Evolutionary conservation across 495 filamentous ascomycete species (phyloP).

Genomic region (Bombardia bombarda): DNA sequence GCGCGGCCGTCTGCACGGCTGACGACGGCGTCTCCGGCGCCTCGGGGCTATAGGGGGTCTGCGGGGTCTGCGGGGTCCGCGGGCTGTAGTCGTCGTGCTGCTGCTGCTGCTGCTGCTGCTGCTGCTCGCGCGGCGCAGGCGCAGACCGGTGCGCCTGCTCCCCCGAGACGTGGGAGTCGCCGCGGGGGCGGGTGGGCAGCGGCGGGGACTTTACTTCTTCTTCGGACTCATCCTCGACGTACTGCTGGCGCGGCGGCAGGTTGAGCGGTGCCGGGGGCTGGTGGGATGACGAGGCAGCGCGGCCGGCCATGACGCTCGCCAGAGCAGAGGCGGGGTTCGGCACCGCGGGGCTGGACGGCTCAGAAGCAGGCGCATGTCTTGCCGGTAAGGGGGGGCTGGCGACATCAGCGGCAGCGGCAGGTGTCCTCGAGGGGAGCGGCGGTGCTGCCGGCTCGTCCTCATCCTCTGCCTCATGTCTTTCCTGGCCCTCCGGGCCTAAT

Average conservation of each 20-base stretch:
- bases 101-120: conserved; percentile 6
- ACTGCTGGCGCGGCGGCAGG: conserved; percentile 12
- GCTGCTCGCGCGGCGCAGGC: conserved; percentile 8
- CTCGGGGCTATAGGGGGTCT: too few relatives aligned
- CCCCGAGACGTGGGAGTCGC: conserved; percentile 46
- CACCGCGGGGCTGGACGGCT: conserved; percentile 25
- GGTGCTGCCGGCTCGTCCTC: conserved; percentile 19
- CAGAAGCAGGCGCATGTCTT: conserved; percentile 21
- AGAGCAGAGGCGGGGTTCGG: conserved; percentile 64
- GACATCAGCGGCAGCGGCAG: conserved; percentile 23
- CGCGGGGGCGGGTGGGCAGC: conserved; percentile 62
- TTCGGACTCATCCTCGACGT: conserved; percentile 24
- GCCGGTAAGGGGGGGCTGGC: conserved; percentile 27
- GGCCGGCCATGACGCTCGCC: conserved; percentile 60
- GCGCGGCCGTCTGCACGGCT: conserved; percentile 22
- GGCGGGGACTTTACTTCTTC: conserved; percentile 31
- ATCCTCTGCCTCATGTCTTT: conserved; percentile 33
- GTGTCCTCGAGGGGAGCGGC: conserved; percentile 21
- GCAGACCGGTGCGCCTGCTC: conserved; percentile 42
- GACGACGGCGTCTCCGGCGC: conserved; percentile 7
- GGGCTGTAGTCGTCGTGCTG: conserved; percentile 19
- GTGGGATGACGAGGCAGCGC: conserved; percentile 14
- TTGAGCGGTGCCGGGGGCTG: conserved; percentile 15
- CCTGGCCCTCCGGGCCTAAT: too few relatives aligned
- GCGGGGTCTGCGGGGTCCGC: conserved; percentile 14